Evolutionary conservation across 371 early-diverging fungal species (phyloP).

Genomic region (Haplosporangium sp.): DNA sequence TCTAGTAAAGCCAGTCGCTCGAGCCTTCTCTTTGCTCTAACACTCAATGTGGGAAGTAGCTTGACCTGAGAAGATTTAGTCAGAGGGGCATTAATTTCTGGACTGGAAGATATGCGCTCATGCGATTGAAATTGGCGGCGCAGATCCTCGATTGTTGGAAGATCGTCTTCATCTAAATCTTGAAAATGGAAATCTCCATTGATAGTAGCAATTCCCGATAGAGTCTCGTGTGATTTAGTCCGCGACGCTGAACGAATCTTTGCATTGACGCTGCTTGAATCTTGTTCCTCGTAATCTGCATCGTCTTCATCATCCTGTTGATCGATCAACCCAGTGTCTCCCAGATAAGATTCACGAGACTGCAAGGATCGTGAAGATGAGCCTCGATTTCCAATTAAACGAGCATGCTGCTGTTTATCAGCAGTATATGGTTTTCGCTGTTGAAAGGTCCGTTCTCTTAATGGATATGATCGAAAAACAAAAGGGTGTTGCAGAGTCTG

Average conservation of each 20-base stretch:
- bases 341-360: neutral
- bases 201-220: too few species aligned
- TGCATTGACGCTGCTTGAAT: too few species aligned
- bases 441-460: conserved; percentile 37
- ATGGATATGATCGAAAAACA: conserved; percentile 26
- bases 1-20: conserved; percentile 15
- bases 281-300: conserved; percentile 33
- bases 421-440: conserved; percentile 45
- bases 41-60: conserved; percentile 7
- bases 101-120: too few species aligned
- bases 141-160: conserved; percentile 20
- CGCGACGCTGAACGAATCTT: neutral
- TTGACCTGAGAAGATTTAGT: neutral
- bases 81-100: neutral
- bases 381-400: conserved; percentile 17
- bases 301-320: conserved; percentile 38
- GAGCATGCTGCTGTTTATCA: conserved; percentile 44
- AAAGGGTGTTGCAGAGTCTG: neutral
- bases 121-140: conserved; percentile 13
- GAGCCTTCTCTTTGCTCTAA: conserved; percentile 9
- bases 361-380: neutral
- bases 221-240: neutral
- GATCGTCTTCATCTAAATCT: conserved; percentile 36
- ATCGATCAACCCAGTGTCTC: neutral
- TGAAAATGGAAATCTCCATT: conserved; percentile 11